Evolutionary conservation across 2,329 filamentous ascomycete species (phyloP).

Genomic region (Calonectria ilicicola): DNA sequence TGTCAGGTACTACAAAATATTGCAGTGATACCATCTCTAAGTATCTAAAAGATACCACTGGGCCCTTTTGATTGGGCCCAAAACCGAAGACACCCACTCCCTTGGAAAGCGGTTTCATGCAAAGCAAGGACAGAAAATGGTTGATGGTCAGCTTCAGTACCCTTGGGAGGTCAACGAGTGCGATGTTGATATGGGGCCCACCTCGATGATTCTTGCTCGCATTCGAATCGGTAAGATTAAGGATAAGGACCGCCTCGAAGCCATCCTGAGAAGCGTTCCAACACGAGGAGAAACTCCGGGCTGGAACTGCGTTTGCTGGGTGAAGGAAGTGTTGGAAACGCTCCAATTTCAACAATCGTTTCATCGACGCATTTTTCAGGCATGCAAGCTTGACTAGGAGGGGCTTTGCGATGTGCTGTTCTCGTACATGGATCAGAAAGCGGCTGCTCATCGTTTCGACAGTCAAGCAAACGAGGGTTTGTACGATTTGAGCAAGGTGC

Average conservation of each 20-base stretch:
- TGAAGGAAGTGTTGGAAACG: background rate
- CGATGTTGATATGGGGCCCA: background rate
- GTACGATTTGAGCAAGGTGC: background rate
- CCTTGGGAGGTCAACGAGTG: background rate
- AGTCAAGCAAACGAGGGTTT: background rate
- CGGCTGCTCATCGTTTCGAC: background rate
- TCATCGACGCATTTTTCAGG: background rate
- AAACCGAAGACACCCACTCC: background rate
- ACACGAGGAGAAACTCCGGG: background rate
- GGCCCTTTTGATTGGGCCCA: background rate
- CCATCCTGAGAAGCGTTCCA: background rate
- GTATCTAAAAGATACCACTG: background rate
- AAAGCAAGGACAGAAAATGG: background rate
- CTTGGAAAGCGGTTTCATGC: background rate
- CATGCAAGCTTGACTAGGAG: background rate
- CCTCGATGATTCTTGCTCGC: background rate
- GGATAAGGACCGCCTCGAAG: background rate
- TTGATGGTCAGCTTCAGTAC: background rate
- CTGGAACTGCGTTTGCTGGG: background rate
- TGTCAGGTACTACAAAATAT: background rate
- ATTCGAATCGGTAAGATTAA: background rate
- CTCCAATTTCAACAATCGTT: background rate
- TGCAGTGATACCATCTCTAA: background rate
- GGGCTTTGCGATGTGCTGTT: background rate
- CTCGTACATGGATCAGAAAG: background rate